Percentiles rank a stretch among this genome's conserved stretches.
phyloP scores from a whole-genome alignment of 116 monocot species.

The Cymodocea nodosa region DNA sequence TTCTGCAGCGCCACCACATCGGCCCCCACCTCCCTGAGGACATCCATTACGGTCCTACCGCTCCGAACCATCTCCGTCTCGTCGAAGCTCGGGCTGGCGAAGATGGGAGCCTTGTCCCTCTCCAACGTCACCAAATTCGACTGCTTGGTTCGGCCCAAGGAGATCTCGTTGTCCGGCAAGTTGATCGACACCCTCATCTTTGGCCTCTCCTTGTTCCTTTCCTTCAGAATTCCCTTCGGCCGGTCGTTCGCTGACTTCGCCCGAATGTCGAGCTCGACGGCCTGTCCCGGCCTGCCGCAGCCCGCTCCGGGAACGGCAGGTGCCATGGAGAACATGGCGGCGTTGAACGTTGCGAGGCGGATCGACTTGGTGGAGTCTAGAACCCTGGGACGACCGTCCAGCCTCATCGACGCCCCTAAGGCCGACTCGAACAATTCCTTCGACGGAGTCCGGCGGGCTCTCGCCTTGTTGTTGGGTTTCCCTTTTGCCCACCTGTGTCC shows the following conservation, averaged over 20 bases:
- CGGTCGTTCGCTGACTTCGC: conserved; percentile 29
- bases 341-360: conserved; percentile 83
- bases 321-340: conserved; percentile 90
- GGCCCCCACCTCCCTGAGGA: conserved; percentile 15
- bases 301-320: conserved; percentile 26
- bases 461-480: neutral
- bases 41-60: conserved; percentile 41
- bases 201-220: conserved; percentile 28
- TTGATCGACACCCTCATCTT: conserved; percentile 75
- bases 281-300: neutral
- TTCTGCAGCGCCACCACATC: conserved; percentile 58
- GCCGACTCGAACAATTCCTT: neutral
- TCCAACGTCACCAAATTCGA: neutral
- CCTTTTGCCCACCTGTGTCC: conserved; percentile 5
- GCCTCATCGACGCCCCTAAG: no score
- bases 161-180: conserved; percentile 79
- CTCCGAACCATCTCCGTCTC: neutral
- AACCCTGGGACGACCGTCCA: neutral
- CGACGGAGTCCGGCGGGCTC: neutral
- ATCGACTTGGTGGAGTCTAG: conserved; percentile 8
- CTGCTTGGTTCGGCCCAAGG: conserved; percentile 30
- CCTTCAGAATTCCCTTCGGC: conserved; percentile 68
- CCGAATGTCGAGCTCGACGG: conserved; percentile 22
- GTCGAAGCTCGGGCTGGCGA: neutral
- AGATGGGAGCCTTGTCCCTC: conserved; percentile 25